A percentile compares a stretch with the other conserved stretches of the same genome.
phyloP scores from a whole-genome alignment of 23 red algal genomes.

The Gracilariopsis chorda region DNA sequence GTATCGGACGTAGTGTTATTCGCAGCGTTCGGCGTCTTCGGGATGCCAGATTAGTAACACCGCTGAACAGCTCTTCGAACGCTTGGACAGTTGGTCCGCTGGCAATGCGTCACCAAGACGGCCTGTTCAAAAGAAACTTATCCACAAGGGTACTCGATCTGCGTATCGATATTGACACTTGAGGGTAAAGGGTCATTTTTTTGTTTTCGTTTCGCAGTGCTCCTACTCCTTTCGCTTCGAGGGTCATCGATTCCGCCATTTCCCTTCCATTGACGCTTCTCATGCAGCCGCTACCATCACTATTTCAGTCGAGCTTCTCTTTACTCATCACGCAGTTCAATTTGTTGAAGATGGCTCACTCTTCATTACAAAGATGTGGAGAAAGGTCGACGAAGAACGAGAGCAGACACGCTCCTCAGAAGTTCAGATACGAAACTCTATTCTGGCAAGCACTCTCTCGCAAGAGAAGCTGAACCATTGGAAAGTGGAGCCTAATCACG shows the following conservation, averaged over 20 bases:
- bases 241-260: not conserved
- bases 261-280: not conserved
- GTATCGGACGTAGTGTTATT: not conserved
- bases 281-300: not conserved
- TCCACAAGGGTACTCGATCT: no score
- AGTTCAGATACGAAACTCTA: not conserved
- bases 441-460: not conserved
- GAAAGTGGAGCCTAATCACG: not conserved
- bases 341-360: not conserved
- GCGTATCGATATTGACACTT: no score
- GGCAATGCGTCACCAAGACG: no score
- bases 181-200: no score
- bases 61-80: not conserved
- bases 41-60: not conserved
- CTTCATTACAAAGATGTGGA: not conserved
- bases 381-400: not conserved
- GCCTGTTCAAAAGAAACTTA: no score
- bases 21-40: not conserved
- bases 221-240: constrained; percentile 3
- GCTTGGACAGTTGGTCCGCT: no score
- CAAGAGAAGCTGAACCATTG: constrained; percentile 1
- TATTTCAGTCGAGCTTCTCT: not conserved
- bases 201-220: not conserved
- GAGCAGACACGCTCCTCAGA: not conserved
- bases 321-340: not conserved